Percentiles rank a stretch among this genome's conserved stretches.
Evolutionary conservation across 164 flowering plant species (phyloP).

Genomic region (Vitis rupestris): DNA sequence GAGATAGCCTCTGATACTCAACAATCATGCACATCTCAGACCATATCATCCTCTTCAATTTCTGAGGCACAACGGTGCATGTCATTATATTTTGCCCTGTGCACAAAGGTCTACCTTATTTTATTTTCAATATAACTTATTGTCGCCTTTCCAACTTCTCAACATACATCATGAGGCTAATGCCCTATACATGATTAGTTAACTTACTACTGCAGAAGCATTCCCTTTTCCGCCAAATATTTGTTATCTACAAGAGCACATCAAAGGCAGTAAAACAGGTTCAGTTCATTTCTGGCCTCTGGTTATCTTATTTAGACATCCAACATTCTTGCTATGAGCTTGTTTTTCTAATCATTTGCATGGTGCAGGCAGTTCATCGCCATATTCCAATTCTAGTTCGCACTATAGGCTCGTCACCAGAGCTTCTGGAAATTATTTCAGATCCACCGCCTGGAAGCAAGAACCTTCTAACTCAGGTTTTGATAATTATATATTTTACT

Average conservation of each 20-base stretch:
- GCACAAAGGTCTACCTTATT: slow-evolving; percentile 71
- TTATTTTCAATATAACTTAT: background rate
- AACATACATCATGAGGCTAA: background rate
- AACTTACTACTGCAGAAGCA: slow-evolving; percentile 59
- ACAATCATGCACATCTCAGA: slow-evolving; percentile 37
- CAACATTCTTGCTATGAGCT: background rate
- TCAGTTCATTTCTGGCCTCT: slow-evolving; percentile 4
- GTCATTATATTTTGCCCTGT: slow-evolving; percentile 92
- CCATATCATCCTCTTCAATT: slow-evolving; percentile 40
- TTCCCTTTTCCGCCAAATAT: slow-evolving; percentile 76
- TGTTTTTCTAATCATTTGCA: slow-evolving; percentile 15
- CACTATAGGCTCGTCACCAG: slow-evolving; percentile 81
- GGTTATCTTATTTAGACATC: background rate
- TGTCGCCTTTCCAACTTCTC: background rate
- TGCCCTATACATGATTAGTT: background rate
- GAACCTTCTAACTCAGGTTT: slow-evolving; percentile 80
- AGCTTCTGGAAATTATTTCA: slow-evolving; percentile 78
- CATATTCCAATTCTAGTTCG: slow-evolving; percentile 91
- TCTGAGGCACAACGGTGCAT: slow-evolving; percentile 81
- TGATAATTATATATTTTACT: background rate
- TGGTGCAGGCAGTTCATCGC: slow-evolving; percentile 77
- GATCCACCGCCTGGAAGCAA: slow-evolving; percentile 92
- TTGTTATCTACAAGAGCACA: slow-evolving; percentile 55
- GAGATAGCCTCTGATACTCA: slow-evolving; percentile 40
- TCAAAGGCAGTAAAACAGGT: slow-evolving; percentile 82